Evolutionary conservation across 805 yeast genomes (phyloP).

Genomic region (Suhomyces pyralidae): DNA sequence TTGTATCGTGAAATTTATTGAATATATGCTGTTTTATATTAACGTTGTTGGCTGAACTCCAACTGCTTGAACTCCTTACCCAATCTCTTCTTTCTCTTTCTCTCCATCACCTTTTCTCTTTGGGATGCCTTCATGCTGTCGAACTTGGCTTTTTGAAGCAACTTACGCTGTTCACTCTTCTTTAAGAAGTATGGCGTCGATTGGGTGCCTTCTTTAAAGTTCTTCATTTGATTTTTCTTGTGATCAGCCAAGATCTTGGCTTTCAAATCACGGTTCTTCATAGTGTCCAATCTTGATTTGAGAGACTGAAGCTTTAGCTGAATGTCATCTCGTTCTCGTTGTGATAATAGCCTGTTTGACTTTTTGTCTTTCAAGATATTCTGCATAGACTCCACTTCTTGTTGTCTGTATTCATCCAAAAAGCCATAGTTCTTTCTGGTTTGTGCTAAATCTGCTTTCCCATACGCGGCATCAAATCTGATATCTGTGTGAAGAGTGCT

Average conservation of each 20-base stretch:
- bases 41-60: constrained; percentile 26
- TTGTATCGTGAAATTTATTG: not conserved
- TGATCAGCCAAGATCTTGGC: constrained; percentile 59
- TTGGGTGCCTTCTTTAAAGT: constrained; percentile 48
- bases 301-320: constrained; percentile 60
- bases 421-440: constrained; percentile 79
- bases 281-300: constrained; percentile 61
- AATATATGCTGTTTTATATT: not conserved
- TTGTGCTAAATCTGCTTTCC: constrained; percentile 67
- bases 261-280: constrained; percentile 75
- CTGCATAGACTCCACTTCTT: constrained; percentile 64
- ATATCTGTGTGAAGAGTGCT: constrained; percentile 67
- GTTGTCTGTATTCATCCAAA: constrained; percentile 78
- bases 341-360: constrained; percentile 37
- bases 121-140: constrained; percentile 69
- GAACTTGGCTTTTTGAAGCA: constrained; percentile 74
- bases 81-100: constrained; percentile 80
- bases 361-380: constrained; percentile 53
- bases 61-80: constrained; percentile 71
- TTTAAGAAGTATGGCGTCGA: constrained; percentile 57
- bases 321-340: constrained; percentile 49
- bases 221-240: constrained; percentile 47
- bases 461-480: constrained; percentile 86
- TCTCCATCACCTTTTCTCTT: constrained; percentile 78
- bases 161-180: constrained; percentile 66